Evolutionary conservation across 345 rosid species (phyloP), one percentile per base, ranked within the genome.

Genomic region (Zanthoxylum bungeanum): DNA sequence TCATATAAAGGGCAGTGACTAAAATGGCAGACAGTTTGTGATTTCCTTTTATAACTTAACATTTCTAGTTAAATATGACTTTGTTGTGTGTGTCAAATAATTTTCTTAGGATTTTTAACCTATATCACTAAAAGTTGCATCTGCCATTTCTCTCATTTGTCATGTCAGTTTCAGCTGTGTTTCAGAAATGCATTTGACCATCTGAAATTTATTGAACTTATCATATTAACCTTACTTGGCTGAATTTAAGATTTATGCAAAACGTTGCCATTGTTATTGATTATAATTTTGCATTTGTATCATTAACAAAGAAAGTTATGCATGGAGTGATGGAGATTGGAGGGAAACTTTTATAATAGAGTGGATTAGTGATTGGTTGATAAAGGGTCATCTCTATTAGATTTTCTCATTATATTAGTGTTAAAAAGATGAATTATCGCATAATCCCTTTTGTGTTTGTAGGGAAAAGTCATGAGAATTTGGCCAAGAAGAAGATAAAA

Each of bases 161-260:
- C 83, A 63, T 73, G 76, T 82, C 84, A 65, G 72, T 57, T 65
- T 64, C 62, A 73, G 78, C 68, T 76, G n/a, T n/a, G 70, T 74
- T 69, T 39, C 79, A 66, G 64, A 66, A 46, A 66, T 25, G 40
- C 24, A 66, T 34, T 30, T 21, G 51, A 27, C 49, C 57, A n/a
- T 25, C 60, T 53, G 31, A 76, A 64, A 59, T 44, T 22, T 36
- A 28, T 27, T 16, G 22, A 65, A 16, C 28, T 53, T 12, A 59
- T 33, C 56, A 50, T 61, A 68, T 57, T 42, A 69, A 65, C 73
- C 52, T 44, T 36, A 66, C 21, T 36, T 47, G 7, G 49, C 31
- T 47, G 27, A 47, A 70, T 60, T 60, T 70, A 22, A 46, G 49
- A 70, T 47, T 6, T 46, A 30, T 64, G 8, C 44, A 7, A 33